Base-by-base conservation (phyloP, 805 yeast genomes). In the Spathaspora hagerdaliae region DNA sequence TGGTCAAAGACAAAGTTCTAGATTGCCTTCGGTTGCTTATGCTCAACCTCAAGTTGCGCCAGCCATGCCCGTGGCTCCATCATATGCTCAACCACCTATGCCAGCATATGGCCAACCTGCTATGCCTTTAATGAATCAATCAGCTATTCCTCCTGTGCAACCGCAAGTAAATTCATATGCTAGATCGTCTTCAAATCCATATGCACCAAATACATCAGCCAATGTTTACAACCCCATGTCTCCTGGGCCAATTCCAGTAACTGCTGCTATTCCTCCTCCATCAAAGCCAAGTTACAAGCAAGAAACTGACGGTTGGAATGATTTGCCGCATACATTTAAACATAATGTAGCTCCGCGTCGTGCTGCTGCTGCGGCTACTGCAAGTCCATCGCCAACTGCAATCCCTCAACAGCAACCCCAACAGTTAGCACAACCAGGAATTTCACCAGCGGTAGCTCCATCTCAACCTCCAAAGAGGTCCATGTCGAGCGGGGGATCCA, bases 271-370 rank as follows among this genome's bases (percentile, higher is more conserved):
- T 8, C 64, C 65, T 8, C 55, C 64, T 5, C 52, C 54, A 11
- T 55, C 64, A 31, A 47, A 64, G 6, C 29, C 39, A 10, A 14
- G 63, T 6, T 50, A 52, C 12, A 57, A 64, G 35, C 48, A 63
- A 5, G 79, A 79, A 37, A 77, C 77, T 34, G 87, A 82, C 34
- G 88, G 87, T 3, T 83, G 89, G 88, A 83, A 82, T 54, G 87
- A 82, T 57, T 65, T 83, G 49, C 88, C 89, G 41, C 73, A 78
- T 9, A 65, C 73, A 8, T 75, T 75, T 64, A 74, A 74, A 44
- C 56, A 61, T 2, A 63, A 63, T 49, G 58, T 68, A 1, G 58
- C 65, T 27, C 63, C 74, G 8, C 75, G 76, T 42, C 68, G 75
- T 34, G 67, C 75, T 29, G 74, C 78, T 15, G 71, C 81, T 13